Evolutionary conservation across 331 rosid genomes (phyloP).

Genomic region (Rosa hybrid): DNA sequence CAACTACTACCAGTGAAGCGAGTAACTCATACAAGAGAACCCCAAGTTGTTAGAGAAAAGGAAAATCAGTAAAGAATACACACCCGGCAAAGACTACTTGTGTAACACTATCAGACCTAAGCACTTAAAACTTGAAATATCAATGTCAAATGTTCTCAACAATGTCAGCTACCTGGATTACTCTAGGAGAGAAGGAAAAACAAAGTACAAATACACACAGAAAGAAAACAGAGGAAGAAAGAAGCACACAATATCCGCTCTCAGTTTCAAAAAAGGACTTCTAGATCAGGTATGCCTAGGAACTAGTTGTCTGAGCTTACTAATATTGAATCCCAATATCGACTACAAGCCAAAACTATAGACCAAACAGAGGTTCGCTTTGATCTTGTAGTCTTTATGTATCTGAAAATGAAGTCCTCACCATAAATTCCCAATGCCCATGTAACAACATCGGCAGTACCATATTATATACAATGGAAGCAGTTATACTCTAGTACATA

Average conservation of each 20-base stretch:
- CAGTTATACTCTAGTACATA: neutral
- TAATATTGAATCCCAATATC: conserved; percentile 7
- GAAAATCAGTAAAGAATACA: neutral
- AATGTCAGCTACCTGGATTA: conserved; percentile 4
- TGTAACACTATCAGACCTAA: neutral
- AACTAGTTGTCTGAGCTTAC: neutral
- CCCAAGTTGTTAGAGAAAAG: conserved; percentile 9
- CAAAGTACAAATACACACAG: neutral
- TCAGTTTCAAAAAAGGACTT: neutral
- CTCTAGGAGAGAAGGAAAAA: neutral
- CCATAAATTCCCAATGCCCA: neutral
- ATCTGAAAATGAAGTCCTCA: neutral
- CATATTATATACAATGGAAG: neutral
- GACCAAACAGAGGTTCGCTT: neutral
- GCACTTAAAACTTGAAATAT: neutral
- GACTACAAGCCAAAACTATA: neutral
- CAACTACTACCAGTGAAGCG: conserved; percentile 15
- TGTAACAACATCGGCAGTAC: neutral
- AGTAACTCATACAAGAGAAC: conserved; percentile 13
- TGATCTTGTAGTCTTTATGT: neutral
- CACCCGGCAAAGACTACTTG: neutral
- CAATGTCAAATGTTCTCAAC: conserved; percentile 8
- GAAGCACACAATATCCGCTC: conserved; percentile 6
- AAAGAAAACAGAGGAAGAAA: neutral
- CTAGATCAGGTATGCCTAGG: conserved; percentile 17